Percentiles rank a stretch among this genome's conserved stretches.
These are phyloP conservation scores for Aspergillus pseudoglaucus DNA, from an alignment of 2,329 filamentous ascomycete species.

Conservation along the genomic window DNA sequence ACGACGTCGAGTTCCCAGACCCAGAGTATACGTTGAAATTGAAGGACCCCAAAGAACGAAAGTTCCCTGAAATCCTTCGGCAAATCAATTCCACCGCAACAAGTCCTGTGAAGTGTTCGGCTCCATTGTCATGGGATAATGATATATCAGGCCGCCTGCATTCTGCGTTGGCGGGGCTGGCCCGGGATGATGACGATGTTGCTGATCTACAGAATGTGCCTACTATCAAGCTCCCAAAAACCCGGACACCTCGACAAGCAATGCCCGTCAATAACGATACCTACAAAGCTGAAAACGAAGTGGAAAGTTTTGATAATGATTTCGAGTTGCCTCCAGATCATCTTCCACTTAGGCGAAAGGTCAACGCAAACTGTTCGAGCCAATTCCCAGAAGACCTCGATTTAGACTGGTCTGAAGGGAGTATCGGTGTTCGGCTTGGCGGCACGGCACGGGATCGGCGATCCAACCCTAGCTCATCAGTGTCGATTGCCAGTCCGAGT, in stretches of 20 bases:
- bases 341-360: slow-evolving; percentile 53
- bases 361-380: slow-evolving; percentile 58
- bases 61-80: slow-evolving; percentile 62
- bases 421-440: slow-evolving; percentile 81
- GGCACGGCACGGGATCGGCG: slow-evolving; percentile 75
- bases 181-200: slow-evolving; percentile 56
- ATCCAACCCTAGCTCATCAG: slow-evolving; percentile 76
- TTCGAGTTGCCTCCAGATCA: slow-evolving; percentile 64
- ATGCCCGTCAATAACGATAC: slow-evolving; percentile 44
- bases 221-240: slow-evolving; percentile 64
- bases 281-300: slow-evolving; percentile 32
- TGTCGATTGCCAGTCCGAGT: slow-evolving; percentile 85
- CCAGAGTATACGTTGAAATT: slow-evolving; percentile 54
- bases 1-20: slow-evolving; percentile 66
- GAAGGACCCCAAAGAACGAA: slow-evolving; percentile 54
- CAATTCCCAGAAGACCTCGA: slow-evolving; percentile 68
- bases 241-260: slow-evolving; percentile 46
- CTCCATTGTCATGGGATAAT: slow-evolving; percentile 23
- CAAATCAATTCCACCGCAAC: slow-evolving; percentile 52
- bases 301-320: slow-evolving; percentile 67
- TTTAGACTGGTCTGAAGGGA: slow-evolving; percentile 82
- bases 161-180: slow-evolving; percentile 50
- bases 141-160: slow-evolving; percentile 47
- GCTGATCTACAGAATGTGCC: slow-evolving; percentile 57
- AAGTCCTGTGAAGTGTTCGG: slow-evolving; percentile 33